A percentile compares a stretch with the other conserved stretches of the same genome.
phyloP scores from a whole-genome alignment of 1,139 yeast genomes.

The Pichia sp. region DNA sequence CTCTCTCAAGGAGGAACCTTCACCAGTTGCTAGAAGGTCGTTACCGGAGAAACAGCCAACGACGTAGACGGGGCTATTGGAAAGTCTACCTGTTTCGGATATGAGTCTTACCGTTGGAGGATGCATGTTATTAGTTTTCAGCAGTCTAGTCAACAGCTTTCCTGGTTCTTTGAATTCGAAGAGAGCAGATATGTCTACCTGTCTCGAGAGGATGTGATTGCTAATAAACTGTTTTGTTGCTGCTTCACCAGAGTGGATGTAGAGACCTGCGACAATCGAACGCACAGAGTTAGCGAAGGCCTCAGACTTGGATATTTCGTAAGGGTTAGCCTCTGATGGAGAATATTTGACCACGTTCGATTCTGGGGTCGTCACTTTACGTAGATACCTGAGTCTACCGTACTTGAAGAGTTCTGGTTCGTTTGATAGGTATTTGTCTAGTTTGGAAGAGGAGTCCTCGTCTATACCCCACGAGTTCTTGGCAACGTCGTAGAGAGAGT shows the following conservation, averaged over 20 bases:
- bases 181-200: constrained; percentile 66
- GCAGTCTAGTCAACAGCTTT: constrained; percentile 72
- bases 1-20: constrained; percentile 86
- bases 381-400: constrained; percentile 58
- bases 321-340: constrained; percentile 26
- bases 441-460: constrained; percentile 57
- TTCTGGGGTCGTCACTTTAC: constrained; percentile 33
- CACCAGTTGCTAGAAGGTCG: constrained; percentile 88
- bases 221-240: constrained; percentile 62
- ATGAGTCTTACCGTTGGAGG: constrained; percentile 78
- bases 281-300: constrained; percentile 53
- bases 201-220: constrained; percentile 72
- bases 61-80: constrained; percentile 80
- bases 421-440: constrained; percentile 65
- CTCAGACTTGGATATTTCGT: constrained; percentile 28
- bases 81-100: constrained; percentile 89
- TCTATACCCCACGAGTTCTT: constrained; percentile 80
- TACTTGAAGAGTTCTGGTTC: constrained; percentile 61
- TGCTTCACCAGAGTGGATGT: constrained; percentile 61
- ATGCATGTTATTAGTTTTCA: constrained; percentile 72
- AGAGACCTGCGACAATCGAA: constrained; percentile 69
- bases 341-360: constrained; percentile 37
- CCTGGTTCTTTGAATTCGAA: constrained; percentile 84
- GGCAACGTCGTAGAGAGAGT: constrained; percentile 62
- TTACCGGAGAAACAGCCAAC: constrained; percentile 89